Evolutionary conservation across 352 stramenopile genomes (phyloP).

Genomic region (Globisporangium perplexum): DNA sequence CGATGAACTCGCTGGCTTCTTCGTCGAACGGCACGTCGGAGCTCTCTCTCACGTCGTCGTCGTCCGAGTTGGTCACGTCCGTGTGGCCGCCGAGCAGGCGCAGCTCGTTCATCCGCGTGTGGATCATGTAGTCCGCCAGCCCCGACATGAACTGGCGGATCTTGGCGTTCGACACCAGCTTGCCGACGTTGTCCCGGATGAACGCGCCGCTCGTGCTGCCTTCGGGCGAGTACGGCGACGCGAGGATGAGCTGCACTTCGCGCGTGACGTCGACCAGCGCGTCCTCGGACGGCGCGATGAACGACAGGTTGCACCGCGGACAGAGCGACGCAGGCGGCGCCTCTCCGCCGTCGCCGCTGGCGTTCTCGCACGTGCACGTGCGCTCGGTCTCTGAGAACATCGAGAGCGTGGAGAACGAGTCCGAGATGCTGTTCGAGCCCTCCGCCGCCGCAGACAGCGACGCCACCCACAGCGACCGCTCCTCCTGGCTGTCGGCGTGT

Average conservation of each 20-base stretch:
- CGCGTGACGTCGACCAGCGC: constrained; percentile 62
- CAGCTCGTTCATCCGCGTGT: constrained; percentile 78
- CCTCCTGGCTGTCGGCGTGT: constrained; percentile 84
- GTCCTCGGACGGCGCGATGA: constrained; percentile 77
- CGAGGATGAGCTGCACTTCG: constrained; percentile 77
- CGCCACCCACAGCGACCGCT: constrained; percentile 73
- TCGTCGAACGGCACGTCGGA: constrained; percentile 12
- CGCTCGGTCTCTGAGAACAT: constrained; percentile 28
- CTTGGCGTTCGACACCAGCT: constrained; percentile 37
- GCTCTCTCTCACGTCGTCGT: constrained; percentile 13
- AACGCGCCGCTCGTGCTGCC: constrained; percentile 68
- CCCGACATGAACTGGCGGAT: constrained; percentile 76
- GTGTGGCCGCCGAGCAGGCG: constrained; percentile 47
- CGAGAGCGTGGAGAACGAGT: constrained; percentile 12
- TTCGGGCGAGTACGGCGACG: constrained; percentile 81
- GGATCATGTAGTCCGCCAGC: constrained; percentile 74
- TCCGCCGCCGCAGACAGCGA: constrained; percentile 59
- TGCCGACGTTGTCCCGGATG: constrained; percentile 57
- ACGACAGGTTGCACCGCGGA: constrained; percentile 67
- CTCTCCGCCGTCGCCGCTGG: constrained; percentile 19
- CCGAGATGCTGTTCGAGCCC: constrained; percentile 15
- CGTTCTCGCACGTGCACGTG: constrained; percentile 52
- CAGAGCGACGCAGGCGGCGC: constrained; percentile 17
- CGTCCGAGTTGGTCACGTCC: constrained; percentile 18
- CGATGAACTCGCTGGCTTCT: constrained; percentile 45